Base-by-base conservation (phyloP, 306 rosid genomes). In the Canavalia ensiformis region DNA sequence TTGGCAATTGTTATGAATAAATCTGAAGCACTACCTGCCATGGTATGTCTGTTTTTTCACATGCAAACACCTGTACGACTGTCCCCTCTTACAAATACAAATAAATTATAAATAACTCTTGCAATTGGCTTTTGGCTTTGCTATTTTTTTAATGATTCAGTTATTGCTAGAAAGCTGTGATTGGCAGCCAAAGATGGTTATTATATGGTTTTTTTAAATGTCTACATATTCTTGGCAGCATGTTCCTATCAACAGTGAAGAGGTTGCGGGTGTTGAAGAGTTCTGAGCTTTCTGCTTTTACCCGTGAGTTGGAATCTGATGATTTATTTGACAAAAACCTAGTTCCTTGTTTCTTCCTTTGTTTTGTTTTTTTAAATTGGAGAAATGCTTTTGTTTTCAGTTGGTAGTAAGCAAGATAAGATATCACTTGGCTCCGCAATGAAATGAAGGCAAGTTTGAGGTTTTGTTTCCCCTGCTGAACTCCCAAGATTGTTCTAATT, bases 251-350 rank as follows among this genome's bases (percentile, higher is more conserved):
- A 7, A 94, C 97, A 0, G 97, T 90, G 86, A 94, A 90, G 95
- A 90, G 99, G 95, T 88, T 96, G 82, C 91, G 98, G 0, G 98
- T 96, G 81, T 82, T 96, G 84, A 96, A 96, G 91, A 93, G 94
- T 83, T 84, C 98, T 41, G 99, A 96, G 70, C 92, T 96, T 74
- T 87, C 98, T 80, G 83, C 94, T 7, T 85, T 94, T 81, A 87
- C 94, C 73, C 86, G 99, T 93, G 86, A 93, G 99, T 90, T 81
- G 37, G 72, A 82, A 78, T 81, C 83, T 65, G 30, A 44, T 46
- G 10, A 10, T 56, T 58, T 81, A 2, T 68, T 39, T 11, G 9
- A 3, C 25, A 18, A 51, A 28, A 4, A 1, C 4, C 55, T 70
- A 63, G 10, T 75, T 41, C 42, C 29, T 42, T 1, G 3, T 56